Evolutionary conservation across 108 stramenopile species (phyloP).

Genomic region (Cyclostephanos tholiformis): DNA sequence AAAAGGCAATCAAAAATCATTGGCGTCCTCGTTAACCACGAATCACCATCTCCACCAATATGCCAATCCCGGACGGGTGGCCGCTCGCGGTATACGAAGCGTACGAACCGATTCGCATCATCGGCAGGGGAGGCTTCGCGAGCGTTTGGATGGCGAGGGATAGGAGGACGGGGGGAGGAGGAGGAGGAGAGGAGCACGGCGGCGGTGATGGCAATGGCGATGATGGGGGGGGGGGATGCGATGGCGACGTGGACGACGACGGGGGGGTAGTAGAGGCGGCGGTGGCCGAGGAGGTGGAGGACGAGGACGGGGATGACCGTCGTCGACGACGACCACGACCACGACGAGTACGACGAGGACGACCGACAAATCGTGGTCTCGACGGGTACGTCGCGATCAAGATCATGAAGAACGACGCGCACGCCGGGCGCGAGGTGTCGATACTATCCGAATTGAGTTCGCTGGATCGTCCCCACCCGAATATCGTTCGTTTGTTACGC

Average conservation of each 20-base stretch:
- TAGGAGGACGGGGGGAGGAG: constrained; percentile 21
- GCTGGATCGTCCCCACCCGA: constrained; percentile 56
- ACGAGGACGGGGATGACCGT: too few relatives aligned
- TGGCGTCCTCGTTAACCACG: too few relatives aligned
- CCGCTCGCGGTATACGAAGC: constrained; percentile 64
- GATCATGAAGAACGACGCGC: constrained; percentile 69
- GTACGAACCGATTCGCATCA: constrained; percentile 72
- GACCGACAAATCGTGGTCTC: too few relatives aligned
- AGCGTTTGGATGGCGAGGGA: constrained; percentile 81
- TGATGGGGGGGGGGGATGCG: too few relatives aligned
- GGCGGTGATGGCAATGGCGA: too few relatives aligned
- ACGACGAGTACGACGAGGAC: too few relatives aligned
- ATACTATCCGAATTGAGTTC: constrained; percentile 63
- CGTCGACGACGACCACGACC: too few relatives aligned
- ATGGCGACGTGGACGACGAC: too few relatives aligned
- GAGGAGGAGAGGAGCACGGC: constrained; percentile 12
- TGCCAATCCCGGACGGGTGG: constrained; percentile 56
- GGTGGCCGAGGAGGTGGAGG: too few relatives aligned
- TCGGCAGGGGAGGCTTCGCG: constrained; percentile 77
- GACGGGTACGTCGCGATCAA: constrained; percentile 74
- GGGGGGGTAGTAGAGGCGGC: too few relatives aligned
- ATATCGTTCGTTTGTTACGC: constrained; percentile 72
- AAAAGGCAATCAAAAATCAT: too few relatives aligned
- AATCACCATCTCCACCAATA: too few relatives aligned
- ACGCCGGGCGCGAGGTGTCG: constrained; percentile 77